Evolutionary conservation across 495 filamentous ascomycete species (phyloP).

Genomic region (Lepidopterella palustris): DNA sequence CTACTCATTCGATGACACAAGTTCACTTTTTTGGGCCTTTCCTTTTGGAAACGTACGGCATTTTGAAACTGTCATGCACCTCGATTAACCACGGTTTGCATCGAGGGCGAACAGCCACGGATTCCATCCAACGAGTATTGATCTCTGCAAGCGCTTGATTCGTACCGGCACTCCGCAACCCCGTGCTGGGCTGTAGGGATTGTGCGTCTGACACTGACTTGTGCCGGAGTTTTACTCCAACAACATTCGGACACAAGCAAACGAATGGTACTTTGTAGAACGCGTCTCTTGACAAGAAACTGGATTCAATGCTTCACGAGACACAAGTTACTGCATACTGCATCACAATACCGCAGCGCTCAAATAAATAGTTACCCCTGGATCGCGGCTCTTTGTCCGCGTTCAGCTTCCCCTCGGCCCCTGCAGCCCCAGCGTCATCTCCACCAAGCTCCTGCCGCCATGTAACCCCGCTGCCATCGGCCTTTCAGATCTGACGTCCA

Average conservation of each 20-base stretch:
- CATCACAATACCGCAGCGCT: neutral
- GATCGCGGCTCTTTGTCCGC: neutral
- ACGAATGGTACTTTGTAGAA: neutral
- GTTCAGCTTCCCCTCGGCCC: neutral
- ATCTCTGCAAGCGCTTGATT: no score
- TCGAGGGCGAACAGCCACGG: no score
- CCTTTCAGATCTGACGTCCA: conserved; percentile 18
- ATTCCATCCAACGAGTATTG: no score
- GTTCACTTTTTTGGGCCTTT: no score
- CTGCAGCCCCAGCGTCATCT: conserved; percentile 3
- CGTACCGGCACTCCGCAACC: neutral
- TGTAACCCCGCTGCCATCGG: conserved; percentile 2
- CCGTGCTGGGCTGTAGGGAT: neutral
- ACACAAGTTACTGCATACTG: neutral
- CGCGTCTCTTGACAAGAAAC: no score
- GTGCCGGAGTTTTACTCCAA: neutral
- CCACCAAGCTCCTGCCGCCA: neutral
- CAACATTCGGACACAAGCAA: neutral
- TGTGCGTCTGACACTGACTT: neutral
- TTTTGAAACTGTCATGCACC: no score
- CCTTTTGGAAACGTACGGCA: no score
- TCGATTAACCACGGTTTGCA: no score
- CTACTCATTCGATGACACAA: neutral
- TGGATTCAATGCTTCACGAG: neutral
- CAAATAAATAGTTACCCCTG: no score